Conservation (phyloP, 805 yeast species). For the Wickerhamiella kazuoi region DNA sequence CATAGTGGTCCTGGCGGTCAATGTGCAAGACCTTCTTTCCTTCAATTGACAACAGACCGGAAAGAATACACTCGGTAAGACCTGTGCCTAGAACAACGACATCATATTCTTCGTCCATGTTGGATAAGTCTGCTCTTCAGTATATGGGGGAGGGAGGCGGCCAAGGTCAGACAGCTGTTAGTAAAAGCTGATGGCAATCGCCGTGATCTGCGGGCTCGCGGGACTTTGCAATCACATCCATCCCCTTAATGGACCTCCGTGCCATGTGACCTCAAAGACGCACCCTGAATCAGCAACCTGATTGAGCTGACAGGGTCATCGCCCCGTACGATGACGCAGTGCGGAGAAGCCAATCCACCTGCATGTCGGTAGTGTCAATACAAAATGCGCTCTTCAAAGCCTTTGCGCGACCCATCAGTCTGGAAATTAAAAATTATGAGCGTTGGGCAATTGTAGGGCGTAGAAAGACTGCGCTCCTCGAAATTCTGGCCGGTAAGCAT, state of each 20-base stretch:
- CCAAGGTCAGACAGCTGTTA: too few relatives aligned
- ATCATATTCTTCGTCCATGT: conserved; percentile 92
- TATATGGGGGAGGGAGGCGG: too few relatives aligned
- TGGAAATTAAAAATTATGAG: conserved; percentile 25
- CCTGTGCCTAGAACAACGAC: conserved; percentile 90
- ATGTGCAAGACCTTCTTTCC: conserved; percentile 95
- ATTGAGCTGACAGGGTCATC: background rate
- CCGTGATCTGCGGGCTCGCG: too few relatives aligned
- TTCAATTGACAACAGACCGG: conserved; percentile 90
- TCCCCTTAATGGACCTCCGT: too few relatives aligned
- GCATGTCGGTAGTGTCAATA: conserved; percentile 3
- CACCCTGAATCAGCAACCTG: too few relatives aligned
- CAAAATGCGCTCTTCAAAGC: conserved; percentile 7
- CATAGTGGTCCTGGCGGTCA: conserved; percentile 91
- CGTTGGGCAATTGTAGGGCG: conserved; percentile 43
- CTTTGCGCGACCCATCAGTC: conserved; percentile 26
- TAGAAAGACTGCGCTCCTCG: conserved; percentile 35
- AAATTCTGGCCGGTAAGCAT: conserved; percentile 38
- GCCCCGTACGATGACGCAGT: too few relatives aligned
- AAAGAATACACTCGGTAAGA: conserved; percentile 88
- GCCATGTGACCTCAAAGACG: too few relatives aligned
- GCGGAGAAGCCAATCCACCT: background rate
- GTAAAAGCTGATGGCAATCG: too few relatives aligned
- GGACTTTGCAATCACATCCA: too few relatives aligned
- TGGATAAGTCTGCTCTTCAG: too few relatives aligned